phyloP scores from a whole-genome alignment of 208 protist species.

The Leishmania arabica region DNA sequence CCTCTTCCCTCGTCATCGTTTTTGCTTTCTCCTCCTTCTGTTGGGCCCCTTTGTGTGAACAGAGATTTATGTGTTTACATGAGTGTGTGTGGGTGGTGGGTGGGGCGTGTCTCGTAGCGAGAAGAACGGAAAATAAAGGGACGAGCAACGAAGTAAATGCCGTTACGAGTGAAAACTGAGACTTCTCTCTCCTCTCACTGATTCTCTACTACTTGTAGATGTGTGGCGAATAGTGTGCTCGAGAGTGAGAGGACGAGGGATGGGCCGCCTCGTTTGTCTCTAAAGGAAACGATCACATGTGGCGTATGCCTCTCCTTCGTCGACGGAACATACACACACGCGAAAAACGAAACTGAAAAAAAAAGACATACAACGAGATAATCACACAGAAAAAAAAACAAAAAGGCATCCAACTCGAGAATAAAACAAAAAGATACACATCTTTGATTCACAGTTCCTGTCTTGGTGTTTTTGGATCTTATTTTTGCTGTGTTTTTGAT shows the following conservation, averaged over 20 bases:
- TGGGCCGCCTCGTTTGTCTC: not conserved
- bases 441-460: not conserved
- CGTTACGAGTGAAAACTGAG: not conserved
- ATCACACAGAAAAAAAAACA: not conserved
- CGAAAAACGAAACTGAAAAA: not conserved
- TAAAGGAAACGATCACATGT: not conserved
- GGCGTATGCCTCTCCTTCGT: not conserved
- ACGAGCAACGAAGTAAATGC: not conserved
- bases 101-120: not conserved
- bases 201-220: constrained; percentile 3
- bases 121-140: not conserved
- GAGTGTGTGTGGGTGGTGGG: not conserved
- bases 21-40: not conserved
- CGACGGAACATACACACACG: not conserved
- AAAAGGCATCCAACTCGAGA: not conserved
- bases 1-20: not conserved
- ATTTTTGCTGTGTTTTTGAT: not conserved
- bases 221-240: not conserved
- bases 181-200: not conserved
- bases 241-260: not conserved
- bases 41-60: not conserved
- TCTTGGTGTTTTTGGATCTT: not conserved
- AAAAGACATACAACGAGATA: not conserved
- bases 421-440: not conserved
- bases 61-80: not conserved